Conservation (phyloP, 371 early-diverging fungal genomes). For the Syncephalastrum monosporum region DNA sequence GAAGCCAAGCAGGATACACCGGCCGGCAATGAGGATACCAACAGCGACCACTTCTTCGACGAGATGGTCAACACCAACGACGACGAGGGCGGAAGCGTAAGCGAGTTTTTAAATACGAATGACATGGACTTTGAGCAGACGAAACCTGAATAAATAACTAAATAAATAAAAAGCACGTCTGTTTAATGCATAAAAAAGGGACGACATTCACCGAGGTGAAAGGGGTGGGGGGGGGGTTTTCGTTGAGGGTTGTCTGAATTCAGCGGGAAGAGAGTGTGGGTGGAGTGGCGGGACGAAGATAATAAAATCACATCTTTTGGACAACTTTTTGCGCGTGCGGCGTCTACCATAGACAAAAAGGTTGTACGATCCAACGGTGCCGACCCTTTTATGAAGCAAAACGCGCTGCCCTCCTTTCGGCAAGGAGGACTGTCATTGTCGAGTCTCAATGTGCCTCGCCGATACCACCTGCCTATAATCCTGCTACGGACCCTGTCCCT, state of each 20-base stretch:
- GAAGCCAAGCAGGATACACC: background rate
- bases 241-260: too few relatives aligned
- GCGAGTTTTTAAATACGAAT: slow-evolving; percentile 30
- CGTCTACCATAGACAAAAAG: too few relatives aligned
- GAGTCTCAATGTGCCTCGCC: slow-evolving; percentile 45
- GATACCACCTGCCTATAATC: slow-evolving; percentile 37
- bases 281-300: too few relatives aligned
- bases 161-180: background rate
- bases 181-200: too few relatives aligned
- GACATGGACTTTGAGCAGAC: slow-evolving; percentile 29
- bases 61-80: slow-evolving; percentile 47
- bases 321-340: too few relatives aligned
- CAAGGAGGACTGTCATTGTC: slow-evolving; percentile 28
- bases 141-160: slow-evolving; percentile 2
- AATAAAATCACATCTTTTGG: too few relatives aligned
- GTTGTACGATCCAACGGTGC: too few relatives aligned
- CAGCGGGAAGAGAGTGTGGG: too few relatives aligned
- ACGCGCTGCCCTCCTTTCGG: slow-evolving; percentile 29
- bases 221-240: too few relatives aligned
- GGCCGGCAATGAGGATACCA: slow-evolving; percentile 10
- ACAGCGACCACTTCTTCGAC: slow-evolving; percentile 37
- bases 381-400: slow-evolving; percentile 18
- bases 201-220: too few relatives aligned
- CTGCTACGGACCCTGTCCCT: slow-evolving; percentile 43
- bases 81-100: slow-evolving; percentile 40